These are phyloP conservation scores for Thelonectria blattea DNA, from an alignment of 2,329 filamentous ascomycete species.

Conservation along the genomic window DNA sequence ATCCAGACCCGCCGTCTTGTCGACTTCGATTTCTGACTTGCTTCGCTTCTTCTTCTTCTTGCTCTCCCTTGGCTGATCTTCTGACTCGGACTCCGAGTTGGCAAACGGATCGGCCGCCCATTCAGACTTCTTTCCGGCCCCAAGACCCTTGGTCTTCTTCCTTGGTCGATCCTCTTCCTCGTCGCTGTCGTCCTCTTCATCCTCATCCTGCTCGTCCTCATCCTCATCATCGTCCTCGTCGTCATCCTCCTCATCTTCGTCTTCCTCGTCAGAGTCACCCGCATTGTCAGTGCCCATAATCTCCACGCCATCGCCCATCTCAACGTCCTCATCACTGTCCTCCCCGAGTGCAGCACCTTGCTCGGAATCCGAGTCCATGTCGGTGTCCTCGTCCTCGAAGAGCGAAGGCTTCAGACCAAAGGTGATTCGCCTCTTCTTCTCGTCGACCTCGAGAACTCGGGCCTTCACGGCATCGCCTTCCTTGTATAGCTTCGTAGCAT, in stretches of 20 bases:
- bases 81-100: slow-evolving; percentile 60
- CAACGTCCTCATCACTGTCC: slow-evolving; percentile 57
- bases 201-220: slow-evolving; percentile 44
- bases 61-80: slow-evolving; percentile 43
- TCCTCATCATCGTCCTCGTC: slow-evolving; percentile 43
- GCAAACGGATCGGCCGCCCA: slow-evolving; percentile 79
- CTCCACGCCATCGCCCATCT: slow-evolving; percentile 54
- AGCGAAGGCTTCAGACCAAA: slow-evolving; percentile 94
- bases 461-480: slow-evolving; percentile 95
- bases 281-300: slow-evolving; percentile 55
- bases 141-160: slow-evolving; percentile 43
- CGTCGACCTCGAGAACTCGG: slow-evolving; percentile 79
- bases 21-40: slow-evolving; percentile 80
- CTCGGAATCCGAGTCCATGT: slow-evolving; percentile 55
- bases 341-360: slow-evolving; percentile 53
- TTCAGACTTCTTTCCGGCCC: slow-evolving; percentile 78
- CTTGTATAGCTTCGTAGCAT: slow-evolving; percentile 88
- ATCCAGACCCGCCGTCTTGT: slow-evolving; percentile 91
- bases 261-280: slow-evolving; percentile 45
- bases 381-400: slow-evolving; percentile 70
- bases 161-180: slow-evolving; percentile 49
- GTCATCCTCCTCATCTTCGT: slow-evolving; percentile 36
- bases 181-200: slow-evolving; percentile 45
- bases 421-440: slow-evolving; percentile 77
- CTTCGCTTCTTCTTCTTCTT: slow-evolving; percentile 70